These are phyloP conservation scores for Hippophae rhamnoides DNA, from an alignment of 306 rosid species.

Conservation along the genomic window DNA sequence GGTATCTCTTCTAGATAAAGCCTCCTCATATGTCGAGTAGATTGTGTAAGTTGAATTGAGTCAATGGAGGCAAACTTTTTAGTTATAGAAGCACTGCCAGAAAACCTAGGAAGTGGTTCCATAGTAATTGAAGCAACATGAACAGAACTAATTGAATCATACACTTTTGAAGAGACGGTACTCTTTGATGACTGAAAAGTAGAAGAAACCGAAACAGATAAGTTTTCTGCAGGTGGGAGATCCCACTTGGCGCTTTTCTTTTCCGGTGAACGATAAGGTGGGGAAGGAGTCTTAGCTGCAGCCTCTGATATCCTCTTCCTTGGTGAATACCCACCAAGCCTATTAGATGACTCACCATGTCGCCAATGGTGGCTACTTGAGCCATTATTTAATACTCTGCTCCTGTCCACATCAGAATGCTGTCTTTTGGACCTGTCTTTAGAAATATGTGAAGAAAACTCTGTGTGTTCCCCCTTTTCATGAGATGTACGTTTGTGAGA, in stretches of 20 bases:
- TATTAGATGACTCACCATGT: conserved; percentile 43
- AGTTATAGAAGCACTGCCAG: conserved; percentile 25
- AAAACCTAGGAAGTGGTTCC: conserved; percentile 30
- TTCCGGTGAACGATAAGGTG: conserved; percentile 50
- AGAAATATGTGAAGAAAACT: conserved; percentile 27
- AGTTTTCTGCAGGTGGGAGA: conserved; percentile 41
- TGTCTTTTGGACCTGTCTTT: conserved; percentile 49
- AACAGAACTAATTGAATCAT: conserved; percentile 32
- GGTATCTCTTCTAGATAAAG: conserved; percentile 86
- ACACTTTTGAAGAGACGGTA: conserved; percentile 32
- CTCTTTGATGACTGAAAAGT: conserved; percentile 36
- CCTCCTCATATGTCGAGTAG: conserved; percentile 90
- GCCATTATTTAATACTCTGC: conserved; percentile 49
- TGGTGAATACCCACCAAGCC: conserved; percentile 97
- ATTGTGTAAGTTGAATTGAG: conserved; percentile 80
- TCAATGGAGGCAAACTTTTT: conserved; percentile 52
- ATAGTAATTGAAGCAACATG: conserved; percentile 32
- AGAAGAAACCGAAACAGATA: conserved; percentile 38
- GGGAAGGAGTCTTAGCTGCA: conserved; percentile 74
- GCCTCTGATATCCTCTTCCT: conserved; percentile 84
- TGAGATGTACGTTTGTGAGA: conserved; percentile 28
- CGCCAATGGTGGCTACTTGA: conserved; percentile 54
- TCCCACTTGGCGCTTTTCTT: conserved; percentile 84
- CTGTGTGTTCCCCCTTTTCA: conserved; percentile 31
- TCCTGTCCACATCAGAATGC: conserved; percentile 43